phyloP scores from a whole-genome alignment of 225 moss, liverwort and hornwort genomes.

The Anthoceros angustus region DNA sequence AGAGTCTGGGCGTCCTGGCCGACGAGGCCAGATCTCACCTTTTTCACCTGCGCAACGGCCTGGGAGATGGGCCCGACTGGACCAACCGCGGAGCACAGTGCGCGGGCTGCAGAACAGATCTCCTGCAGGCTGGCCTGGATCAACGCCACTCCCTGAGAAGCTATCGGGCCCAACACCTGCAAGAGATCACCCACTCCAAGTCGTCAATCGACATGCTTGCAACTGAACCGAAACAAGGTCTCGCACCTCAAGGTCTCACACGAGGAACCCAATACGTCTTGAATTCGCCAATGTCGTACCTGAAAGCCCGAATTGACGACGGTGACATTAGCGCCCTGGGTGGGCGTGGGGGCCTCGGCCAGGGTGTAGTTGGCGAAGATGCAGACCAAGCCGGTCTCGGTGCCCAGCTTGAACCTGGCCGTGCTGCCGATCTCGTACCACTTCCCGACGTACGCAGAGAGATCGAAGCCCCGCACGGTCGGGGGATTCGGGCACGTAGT shows the following conservation, averaged over 20 bases:
- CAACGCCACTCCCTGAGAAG: not conserved
- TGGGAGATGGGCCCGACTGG: not conserved
- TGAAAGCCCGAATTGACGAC: conserved; percentile 10
- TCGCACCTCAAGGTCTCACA: too few relatives aligned
- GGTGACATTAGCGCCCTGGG: conserved; percentile 9
- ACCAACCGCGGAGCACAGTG: not conserved
- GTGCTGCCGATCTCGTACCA: conserved; percentile 29
- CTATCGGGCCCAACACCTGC: not conserved
- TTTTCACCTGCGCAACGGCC: not conserved
- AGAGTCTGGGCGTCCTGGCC: not conserved
- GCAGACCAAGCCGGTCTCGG: conserved; percentile 21
- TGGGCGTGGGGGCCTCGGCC: conserved; percentile 3
- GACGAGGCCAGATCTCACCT: not conserved
- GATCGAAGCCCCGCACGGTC: conserved; percentile 21
- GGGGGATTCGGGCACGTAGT: conserved; percentile 18
- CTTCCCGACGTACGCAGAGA: conserved; percentile 15
- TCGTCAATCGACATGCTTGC: too few relatives aligned
- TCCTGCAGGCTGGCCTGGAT: not conserved
- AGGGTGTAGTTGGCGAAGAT: conserved; percentile 19
- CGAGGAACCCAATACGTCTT: too few relatives aligned
- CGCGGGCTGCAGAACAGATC: not conserved
- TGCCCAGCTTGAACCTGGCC: conserved; percentile 22
- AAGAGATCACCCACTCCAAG: too few relatives aligned
- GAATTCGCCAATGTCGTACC: too few relatives aligned
- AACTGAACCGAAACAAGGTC: too few relatives aligned